These are phyloP conservation scores for Sphagnum fallax DNA, from an alignment of 228 moss, liverwort and hornwort species.

Conservation along the genomic window DNA sequence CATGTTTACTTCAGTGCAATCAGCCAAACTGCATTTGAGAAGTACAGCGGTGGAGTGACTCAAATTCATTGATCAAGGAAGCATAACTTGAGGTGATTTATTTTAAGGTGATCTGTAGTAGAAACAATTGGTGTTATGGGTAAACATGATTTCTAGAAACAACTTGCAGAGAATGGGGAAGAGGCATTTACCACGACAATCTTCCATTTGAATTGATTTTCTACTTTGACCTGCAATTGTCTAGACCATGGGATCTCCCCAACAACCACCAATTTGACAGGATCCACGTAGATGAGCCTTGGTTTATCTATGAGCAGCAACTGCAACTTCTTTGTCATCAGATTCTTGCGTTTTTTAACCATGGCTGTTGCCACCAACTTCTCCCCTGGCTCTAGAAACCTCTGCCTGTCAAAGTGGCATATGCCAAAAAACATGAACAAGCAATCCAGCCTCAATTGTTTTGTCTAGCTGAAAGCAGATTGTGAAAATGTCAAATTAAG, in stretches of 20 bases:
- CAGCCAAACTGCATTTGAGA: too few relatives aligned
- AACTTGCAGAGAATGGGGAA: too few relatives aligned
- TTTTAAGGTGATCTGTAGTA: not conserved
- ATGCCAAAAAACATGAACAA: slow-evolving; percentile 1
- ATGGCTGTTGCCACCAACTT: slow-evolving; percentile 30
- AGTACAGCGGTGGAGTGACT: too few relatives aligned
- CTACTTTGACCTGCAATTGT: slow-evolving; percentile 22
- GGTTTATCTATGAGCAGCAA: slow-evolving; percentile 40
- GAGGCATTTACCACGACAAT: slow-evolving; percentile 19
- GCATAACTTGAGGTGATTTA: too few relatives aligned
- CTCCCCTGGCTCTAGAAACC: slow-evolving; percentile 42
- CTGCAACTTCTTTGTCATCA: slow-evolving; percentile 27
- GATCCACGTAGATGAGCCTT: slow-evolving; percentile 27
- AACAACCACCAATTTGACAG: slow-evolving; percentile 12
- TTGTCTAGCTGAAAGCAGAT: too few relatives aligned
- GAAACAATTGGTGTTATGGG: not conserved
- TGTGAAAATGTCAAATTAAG: too few relatives aligned
- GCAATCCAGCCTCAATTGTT: not conserved
- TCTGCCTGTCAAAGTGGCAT: slow-evolving; percentile 46
- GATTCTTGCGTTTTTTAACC: slow-evolving; percentile 26
- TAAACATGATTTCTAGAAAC: too few relatives aligned
- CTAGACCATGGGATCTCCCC: slow-evolving; percentile 33
- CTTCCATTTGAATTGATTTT: slow-evolving; percentile 29
- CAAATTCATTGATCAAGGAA: too few relatives aligned
- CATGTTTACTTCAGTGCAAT: too few relatives aligned